phyloP scores from a whole-genome alignment of 1,139 yeast species.

The Debaryomyces subglobosus region DNA sequence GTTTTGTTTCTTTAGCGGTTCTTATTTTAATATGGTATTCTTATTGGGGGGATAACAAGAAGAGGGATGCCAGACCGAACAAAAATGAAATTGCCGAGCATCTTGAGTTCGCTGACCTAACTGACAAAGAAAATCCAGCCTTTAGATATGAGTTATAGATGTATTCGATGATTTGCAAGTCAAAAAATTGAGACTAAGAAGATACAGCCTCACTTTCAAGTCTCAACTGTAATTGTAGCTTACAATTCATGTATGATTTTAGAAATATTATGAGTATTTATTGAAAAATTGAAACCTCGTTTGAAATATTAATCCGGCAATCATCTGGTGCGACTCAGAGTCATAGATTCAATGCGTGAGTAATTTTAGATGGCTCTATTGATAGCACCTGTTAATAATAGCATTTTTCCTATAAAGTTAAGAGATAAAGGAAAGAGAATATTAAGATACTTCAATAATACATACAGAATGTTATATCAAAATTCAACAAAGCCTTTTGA shows the following conservation, averaged over 20 bases:
- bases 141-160: constrained; percentile 14
- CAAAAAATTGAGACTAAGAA: too few relatives aligned
- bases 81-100: constrained; percentile 5
- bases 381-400: too few relatives aligned
- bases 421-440: too few relatives aligned
- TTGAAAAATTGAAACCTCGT: too few relatives aligned
- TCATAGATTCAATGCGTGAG: background rate
- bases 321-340: background rate
- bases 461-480: background rate
- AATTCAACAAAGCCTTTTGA: background rate
- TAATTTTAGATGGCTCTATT: background rate
- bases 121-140: constrained; percentile 21
- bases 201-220: too few relatives aligned
- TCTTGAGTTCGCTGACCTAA: constrained; percentile 21
- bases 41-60: constrained; percentile 7
- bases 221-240: too few relatives aligned
- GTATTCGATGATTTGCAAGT: background rate
- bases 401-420: too few relatives aligned
- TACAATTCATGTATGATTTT: too few relatives aligned
- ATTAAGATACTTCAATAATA: too few relatives aligned
- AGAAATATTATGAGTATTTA: too few relatives aligned
- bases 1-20: constrained; percentile 16
- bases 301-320: too few relatives aligned
- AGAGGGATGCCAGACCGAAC: constrained; percentile 12
- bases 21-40: constrained; percentile 5